Conservation (phyloP, 1,284 basidiomycete genomes). For the Ceratobasidium sp. region DNA sequence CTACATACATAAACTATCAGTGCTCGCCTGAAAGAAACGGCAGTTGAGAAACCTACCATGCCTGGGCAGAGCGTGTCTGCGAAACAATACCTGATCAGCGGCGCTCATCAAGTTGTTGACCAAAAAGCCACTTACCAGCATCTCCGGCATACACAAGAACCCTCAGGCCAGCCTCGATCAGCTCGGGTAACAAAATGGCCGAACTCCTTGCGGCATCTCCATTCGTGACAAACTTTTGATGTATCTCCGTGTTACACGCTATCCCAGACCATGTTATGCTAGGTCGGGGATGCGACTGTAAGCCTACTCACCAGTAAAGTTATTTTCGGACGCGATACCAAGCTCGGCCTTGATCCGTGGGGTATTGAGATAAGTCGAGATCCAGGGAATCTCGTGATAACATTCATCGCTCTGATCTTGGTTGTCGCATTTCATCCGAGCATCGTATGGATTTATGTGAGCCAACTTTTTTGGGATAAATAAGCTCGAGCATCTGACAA, state of each 20-base stretch:
- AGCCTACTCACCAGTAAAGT: background rate
- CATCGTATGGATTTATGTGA: slow-evolving; percentile 55
- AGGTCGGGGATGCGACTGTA: no score
- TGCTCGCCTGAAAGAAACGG: background rate
- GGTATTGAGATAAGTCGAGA: slow-evolving; percentile 56
- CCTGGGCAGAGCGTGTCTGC: slow-evolving; percentile 13
- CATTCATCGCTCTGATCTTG: slow-evolving; percentile 54
- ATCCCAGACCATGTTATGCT: slow-evolving; percentile 49
- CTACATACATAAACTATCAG: background rate
- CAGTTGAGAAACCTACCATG: background rate
- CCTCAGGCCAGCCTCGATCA: slow-evolving; percentile 59
- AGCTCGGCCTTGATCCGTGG: slow-evolving; percentile 58
- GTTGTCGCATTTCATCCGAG: slow-evolving; percentile 58
- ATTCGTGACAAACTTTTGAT: slow-evolving; percentile 52
- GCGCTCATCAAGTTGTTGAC: no score
- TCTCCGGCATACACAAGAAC: slow-evolving; percentile 61
- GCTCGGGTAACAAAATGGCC: slow-evolving; percentile 56
- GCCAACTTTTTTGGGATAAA: slow-evolving; percentile 56
- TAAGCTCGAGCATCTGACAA: slow-evolving; percentile 51
- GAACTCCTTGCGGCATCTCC: slow-evolving; percentile 60
- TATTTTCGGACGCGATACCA: slow-evolving; percentile 53
- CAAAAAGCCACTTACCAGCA: slow-evolving; percentile 53
- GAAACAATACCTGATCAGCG: no score
- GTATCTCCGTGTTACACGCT: slow-evolving; percentile 57
- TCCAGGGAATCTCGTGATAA: slow-evolving; percentile 59